phyloP scores from a whole-genome alignment of 768 basidiomycete species.

The Lyophyllum atratum region DNA sequence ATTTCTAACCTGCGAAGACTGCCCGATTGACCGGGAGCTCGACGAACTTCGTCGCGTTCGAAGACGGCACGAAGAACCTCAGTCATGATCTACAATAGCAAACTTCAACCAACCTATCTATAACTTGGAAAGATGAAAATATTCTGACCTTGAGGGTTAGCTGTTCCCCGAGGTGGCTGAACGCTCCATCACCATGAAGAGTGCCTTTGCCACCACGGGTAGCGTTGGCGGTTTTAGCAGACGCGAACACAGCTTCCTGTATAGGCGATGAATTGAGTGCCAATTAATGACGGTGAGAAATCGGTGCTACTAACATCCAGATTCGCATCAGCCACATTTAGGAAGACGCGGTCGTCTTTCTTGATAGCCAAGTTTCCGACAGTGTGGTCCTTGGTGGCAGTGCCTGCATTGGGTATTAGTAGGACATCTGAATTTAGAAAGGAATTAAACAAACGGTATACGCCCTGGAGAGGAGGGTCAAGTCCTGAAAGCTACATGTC shows the following conservation, averaged over 20 bases:
- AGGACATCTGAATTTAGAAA: not conserved
- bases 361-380: constrained; percentile 44
- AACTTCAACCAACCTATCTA: not conserved
- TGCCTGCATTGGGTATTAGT: constrained; percentile 31
- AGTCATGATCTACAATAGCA: constrained; percentile 44
- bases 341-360: constrained; percentile 57
- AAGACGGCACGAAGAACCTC: constrained; percentile 69
- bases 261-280: not conserved
- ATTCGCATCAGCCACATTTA: constrained; percentile 61
- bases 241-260: constrained; percentile 54
- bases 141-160: constrained; percentile 58
- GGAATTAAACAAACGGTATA: constrained; percentile 49
- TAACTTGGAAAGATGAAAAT: not conserved
- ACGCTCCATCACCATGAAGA: constrained; percentile 49
- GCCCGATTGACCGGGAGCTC: constrained; percentile 72
- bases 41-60: constrained; percentile 55
- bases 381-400: constrained; percentile 45
- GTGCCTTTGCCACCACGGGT: constrained; percentile 45
- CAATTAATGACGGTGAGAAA: not conserved
- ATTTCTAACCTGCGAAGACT: constrained; percentile 49
- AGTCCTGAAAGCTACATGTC: constrained; percentile 47
- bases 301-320: constrained; percentile 47
- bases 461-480: constrained; percentile 72
- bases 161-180: constrained; percentile 47
- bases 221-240: constrained; percentile 46